Percentiles rank a stretch among this genome's conserved stretches.
phyloP scores from a whole-genome alignment of 371 early-diverging fungal genomes.

The Rhizopus stolonifer region DNA sequence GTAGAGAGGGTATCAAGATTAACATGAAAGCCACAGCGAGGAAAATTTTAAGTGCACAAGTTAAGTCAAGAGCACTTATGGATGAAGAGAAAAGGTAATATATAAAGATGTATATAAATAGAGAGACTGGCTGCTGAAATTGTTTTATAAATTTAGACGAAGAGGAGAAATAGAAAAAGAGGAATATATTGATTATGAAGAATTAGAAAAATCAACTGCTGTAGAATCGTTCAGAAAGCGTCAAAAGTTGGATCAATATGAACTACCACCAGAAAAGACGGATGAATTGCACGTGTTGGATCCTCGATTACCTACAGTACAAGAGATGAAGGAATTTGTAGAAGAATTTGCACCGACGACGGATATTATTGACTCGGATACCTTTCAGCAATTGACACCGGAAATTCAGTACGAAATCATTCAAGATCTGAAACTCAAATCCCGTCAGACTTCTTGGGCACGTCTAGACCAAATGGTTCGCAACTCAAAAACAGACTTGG shows the following conservation, averaged over 20 bases:
- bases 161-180: slow-evolving; percentile 21
- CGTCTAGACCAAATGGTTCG: slow-evolving; percentile 75
- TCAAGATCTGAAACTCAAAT: slow-evolving; percentile 77
- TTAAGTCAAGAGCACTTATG: slow-evolving; percentile 62
- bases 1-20: slow-evolving; percentile 53
- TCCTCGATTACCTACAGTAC: slow-evolving; percentile 63
- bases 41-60: slow-evolving; percentile 77
- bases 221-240: slow-evolving; percentile 32
- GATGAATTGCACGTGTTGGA: slow-evolving; percentile 36
- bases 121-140: neutral
- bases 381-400: slow-evolving; percentile 75
- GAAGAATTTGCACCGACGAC: slow-evolving; percentile 53
- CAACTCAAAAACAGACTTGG: slow-evolving; percentile 68
- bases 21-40: slow-evolving; percentile 75
- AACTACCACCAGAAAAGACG: slow-evolving; percentile 50
- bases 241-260: slow-evolving; percentile 72
- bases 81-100: slow-evolving; percentile 50
- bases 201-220: slow-evolving; percentile 30
- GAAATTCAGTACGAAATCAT: slow-evolving; percentile 91
- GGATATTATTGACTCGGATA: slow-evolving; percentile 76
- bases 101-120: neutral
- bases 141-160: neutral
- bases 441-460: slow-evolving; percentile 78
- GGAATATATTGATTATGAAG: slow-evolving; percentile 37
- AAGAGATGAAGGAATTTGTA: slow-evolving; percentile 64